Base-by-base conservation (phyloP, 768 basidiomycete genomes). In the Polyporus arcularius region DNA sequence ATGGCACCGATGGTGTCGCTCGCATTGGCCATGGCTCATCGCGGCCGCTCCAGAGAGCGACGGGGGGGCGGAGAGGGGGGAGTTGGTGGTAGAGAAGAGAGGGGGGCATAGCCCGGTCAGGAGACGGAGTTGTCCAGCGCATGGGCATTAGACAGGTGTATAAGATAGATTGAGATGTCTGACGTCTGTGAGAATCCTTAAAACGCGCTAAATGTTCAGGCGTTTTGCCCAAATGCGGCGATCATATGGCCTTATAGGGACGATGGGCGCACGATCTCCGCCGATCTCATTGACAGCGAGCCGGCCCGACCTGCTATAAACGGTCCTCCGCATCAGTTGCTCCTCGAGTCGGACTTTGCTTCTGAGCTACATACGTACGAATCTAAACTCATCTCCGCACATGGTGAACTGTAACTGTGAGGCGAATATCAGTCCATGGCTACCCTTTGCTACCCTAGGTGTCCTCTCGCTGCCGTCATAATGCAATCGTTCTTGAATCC, bases 1-100 rank as follows among this genome's bases (percentile, higher is more conserved):
- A 67, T 57, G 31, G 66, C 57, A 48, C 66, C 66, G 31, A 65
- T 59, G 62, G 62, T 63, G 53, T 63, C 53, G 42, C 21, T 42
- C 16, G 49, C 45, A 47, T 52, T 52, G 62, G 57, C 57, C 62
- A 63, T 63, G n/a, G 57, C 48, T 51, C 62, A 63, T 63, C 43
- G 62, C 57, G 62, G 32, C 62, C 54, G 57, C 53, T 40, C 48
- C 57, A 48, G 8, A 54, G 55, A 52, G 48, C 42, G 32, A 35
- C 39, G 42, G 40, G 48, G 28, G 53, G 48, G 45, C 21, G 35
- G 16, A 8, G 39, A 26, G 55, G 50, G 61, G 40, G 31, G 38
- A 38, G 30, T 10, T 30, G 55, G 56, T 41, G 62, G 48, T 43
- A 46, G 35, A 53, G 60, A 28, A 39, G 7, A 16, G 42, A 28